These are phyloP conservation scores for Centrapalus pauciflorus DNA, from an alignment of 129 eudicot species.

Conservation along the genomic window DNA sequence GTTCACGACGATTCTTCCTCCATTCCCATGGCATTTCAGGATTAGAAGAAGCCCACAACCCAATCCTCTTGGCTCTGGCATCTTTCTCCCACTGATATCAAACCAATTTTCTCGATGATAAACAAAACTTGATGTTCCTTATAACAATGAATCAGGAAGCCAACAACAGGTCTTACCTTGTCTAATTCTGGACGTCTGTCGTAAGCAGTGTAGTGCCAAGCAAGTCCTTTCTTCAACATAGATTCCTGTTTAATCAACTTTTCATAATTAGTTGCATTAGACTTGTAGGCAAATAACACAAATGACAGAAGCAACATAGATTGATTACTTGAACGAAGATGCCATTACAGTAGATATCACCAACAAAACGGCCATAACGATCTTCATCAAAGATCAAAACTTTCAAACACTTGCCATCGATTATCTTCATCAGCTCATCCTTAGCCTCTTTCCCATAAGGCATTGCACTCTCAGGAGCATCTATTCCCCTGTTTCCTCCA, in stretches of 20 bases:
- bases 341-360: constrained; percentile 83
- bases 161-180: constrained; percentile 30
- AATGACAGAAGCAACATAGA: background rate
- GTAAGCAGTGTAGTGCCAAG: constrained; percentile 82
- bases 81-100: constrained; percentile 73
- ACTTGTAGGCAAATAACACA: background rate
- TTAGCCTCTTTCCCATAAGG: constrained; percentile 85
- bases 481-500: constrained; percentile 79
- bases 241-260: constrained; percentile 34
- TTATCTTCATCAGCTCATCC: constrained; percentile 59
- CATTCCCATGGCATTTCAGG: constrained; percentile 98
- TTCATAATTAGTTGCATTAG: constrained; percentile 7
- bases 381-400: constrained; percentile 61
- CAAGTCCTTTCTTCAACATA: constrained; percentile 85
- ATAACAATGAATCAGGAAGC: background rate
- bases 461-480: constrained; percentile 80
- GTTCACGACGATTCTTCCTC: constrained; percentile 61
- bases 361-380: constrained; percentile 70
- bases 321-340: constrained; percentile 75
- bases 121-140: background rate
- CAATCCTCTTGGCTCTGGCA: constrained; percentile 71
- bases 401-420: constrained; percentile 50
- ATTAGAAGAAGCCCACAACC: constrained; percentile 76
- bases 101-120: background rate
- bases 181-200: constrained; percentile 62